Conservation (phyloP, 208 protist species). For the Leishmania tarentolae region DNA sequence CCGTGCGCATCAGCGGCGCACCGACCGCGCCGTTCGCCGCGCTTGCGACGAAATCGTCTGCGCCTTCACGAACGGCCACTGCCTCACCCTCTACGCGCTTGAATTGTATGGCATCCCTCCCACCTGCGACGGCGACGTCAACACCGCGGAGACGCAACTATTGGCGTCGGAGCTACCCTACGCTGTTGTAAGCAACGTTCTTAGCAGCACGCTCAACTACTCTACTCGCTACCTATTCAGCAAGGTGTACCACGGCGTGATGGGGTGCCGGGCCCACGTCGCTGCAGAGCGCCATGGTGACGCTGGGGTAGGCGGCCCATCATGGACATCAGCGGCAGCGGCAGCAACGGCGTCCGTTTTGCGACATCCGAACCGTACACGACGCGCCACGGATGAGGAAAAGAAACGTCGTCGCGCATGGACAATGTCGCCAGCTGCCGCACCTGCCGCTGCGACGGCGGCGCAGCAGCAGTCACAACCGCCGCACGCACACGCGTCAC, state of each 20-base stretch:
- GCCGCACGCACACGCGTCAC: neutral
- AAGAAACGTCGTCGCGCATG: slow-evolving; percentile 12
- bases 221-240: slow-evolving; percentile 44
- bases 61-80: slow-evolving; percentile 43
- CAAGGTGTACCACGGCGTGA: slow-evolving; percentile 42
- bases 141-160: slow-evolving; percentile 5
- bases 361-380: slow-evolving; percentile 22
- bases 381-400: slow-evolving; percentile 24
- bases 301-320: neutral
- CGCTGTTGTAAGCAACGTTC: slow-evolving; percentile 47
- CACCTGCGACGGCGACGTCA: slow-evolving; percentile 3
- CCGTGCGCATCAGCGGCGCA: slow-evolving; percentile 10
- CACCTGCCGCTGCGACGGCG: neutral
- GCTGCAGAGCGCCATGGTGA: neutral
- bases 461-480: neutral
- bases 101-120: slow-evolving; percentile 44
- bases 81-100: slow-evolving; percentile 38
- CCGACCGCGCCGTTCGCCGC: slow-evolving; percentile 39
- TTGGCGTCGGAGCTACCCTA: slow-evolving; percentile 38
- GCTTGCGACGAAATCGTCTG: slow-evolving; percentile 71
- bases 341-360: neutral
- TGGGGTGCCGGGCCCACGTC: neutral
- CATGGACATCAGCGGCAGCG: neutral
- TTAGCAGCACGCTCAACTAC: slow-evolving; percentile 53
- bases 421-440: neutral